Conservation (phyloP, 805 yeast species). For the Suhomyces xylopsoci region DNA sequence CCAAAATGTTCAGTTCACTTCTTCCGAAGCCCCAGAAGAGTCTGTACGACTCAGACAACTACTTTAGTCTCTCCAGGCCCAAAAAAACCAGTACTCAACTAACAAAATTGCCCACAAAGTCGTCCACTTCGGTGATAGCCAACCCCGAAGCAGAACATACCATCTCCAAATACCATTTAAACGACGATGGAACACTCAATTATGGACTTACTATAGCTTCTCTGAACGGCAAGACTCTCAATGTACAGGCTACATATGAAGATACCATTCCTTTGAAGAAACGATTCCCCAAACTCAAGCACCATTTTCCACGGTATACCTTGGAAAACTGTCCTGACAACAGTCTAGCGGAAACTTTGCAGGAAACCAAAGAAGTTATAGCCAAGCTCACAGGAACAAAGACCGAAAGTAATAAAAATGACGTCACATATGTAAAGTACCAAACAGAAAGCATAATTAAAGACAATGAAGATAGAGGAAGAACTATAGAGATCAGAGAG, state of each 20-base stretch:
- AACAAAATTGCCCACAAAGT: background rate
- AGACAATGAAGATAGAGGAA: conserved; percentile 15
- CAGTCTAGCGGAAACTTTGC: conserved; percentile 45
- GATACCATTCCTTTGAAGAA: conserved; percentile 60
- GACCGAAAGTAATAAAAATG: conserved; percentile 29
- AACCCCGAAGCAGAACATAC: conserved; percentile 7
- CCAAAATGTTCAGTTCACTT: conserved; percentile 32
- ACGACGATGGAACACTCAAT: conserved; percentile 26
- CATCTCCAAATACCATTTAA: conserved; percentile 21
- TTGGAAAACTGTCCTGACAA: conserved; percentile 43
- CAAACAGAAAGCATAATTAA: conserved; percentile 14
- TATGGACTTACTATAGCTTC: conserved; percentile 25
- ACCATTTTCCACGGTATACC: conserved; percentile 36
- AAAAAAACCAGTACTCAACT: conserved; percentile 1
- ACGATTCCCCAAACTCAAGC: conserved; percentile 35
- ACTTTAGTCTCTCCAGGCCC: background rate
- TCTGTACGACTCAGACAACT: conserved; percentile 7
- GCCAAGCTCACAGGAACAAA: conserved; percentile 37
- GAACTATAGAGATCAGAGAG: conserved; percentile 65
- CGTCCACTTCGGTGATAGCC: background rate
- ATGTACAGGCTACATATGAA: conserved; percentile 46
- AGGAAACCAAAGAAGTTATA: conserved; percentile 56
- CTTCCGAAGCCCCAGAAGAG: conserved; percentile 33
- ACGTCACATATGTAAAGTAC: conserved; percentile 20
- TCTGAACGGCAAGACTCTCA: conserved; percentile 12